These are phyloP conservation scores for Claviceps spartinae DNA, from an alignment of 2,329 filamentous ascomycete genomes.

Conservation along the genomic window DNA sequence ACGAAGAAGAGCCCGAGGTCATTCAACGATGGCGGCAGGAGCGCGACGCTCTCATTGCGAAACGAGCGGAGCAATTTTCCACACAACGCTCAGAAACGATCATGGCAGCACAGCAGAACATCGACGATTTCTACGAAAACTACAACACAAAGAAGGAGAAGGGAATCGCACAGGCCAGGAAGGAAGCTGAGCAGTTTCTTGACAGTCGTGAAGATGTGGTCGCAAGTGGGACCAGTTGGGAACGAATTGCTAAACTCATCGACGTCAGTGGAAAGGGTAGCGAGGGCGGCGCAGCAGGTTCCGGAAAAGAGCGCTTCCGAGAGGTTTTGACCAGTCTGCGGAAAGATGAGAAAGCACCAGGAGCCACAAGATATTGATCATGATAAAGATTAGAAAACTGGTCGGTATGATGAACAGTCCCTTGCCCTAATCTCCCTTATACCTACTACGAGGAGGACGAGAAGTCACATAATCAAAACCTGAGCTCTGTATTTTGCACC, in stretches of 20 bases:
- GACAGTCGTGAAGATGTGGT: conserved; percentile 82
- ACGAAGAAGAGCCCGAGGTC: conserved; percentile 79
- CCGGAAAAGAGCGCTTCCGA: conserved; percentile 91
- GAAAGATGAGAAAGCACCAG: conserved; percentile 81
- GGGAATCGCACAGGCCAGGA: conserved; percentile 70
- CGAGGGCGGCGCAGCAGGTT: conserved; percentile 75
- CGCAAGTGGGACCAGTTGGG: conserved; percentile 93
- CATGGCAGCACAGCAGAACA: conserved; percentile 80
- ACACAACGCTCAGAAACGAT: conserved; percentile 75
- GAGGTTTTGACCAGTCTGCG: conserved; percentile 75
- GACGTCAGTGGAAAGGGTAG: conserved; percentile 88
- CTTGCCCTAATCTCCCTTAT: not conserved
- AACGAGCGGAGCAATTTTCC: conserved; percentile 72
- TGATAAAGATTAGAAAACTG: not conserved
- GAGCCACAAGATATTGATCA: conserved; percentile 50
- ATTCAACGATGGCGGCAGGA: conserved; percentile 87
- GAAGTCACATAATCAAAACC: too few species aligned
- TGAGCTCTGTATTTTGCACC: too few species aligned
- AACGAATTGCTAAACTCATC: conserved; percentile 94
- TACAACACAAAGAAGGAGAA: conserved; percentile 99
- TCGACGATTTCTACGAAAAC: conserved; percentile 98
- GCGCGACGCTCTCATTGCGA: conserved; percentile 68
- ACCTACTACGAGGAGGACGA: not conserved
- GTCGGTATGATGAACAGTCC: too few species aligned
- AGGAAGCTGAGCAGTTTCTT: conserved; percentile 88